These are phyloP conservation scores for Ricinus communis DNA, from an alignment of 345 rosid species.

Conservation along the genomic window DNA sequence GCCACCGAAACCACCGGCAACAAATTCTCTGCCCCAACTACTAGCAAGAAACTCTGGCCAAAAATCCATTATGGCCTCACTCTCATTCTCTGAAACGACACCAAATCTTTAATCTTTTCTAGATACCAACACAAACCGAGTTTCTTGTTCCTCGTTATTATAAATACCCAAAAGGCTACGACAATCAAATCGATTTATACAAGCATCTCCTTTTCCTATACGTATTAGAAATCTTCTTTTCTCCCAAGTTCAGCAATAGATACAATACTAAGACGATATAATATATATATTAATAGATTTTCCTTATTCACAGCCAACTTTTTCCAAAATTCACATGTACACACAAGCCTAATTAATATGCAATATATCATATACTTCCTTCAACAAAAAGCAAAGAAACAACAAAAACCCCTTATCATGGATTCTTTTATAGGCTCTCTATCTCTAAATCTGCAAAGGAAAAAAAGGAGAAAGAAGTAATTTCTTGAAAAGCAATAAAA, in stretches of 20 bases:
- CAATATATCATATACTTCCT: too few relatives aligned
- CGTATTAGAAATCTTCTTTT: background rate
- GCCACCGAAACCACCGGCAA: conserved; percentile 95
- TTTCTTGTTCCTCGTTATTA: conserved; percentile 1
- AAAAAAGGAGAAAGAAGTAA: background rate
- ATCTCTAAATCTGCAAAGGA: background rate
- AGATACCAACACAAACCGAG: background rate
- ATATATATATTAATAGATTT: too few relatives aligned
- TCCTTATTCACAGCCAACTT: background rate
- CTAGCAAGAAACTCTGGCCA: conserved; percentile 93
- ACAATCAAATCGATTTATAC: background rate
- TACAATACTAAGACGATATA: too few relatives aligned
- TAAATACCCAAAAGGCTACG: background rate
- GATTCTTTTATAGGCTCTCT: background rate
- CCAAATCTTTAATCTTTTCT: background rate
- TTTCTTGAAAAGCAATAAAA: background rate
- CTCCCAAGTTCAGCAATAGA: too few relatives aligned
- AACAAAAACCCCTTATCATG: background rate
- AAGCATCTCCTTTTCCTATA: background rate
- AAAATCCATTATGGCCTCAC: conserved; percentile 57
- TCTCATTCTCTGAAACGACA: conserved; percentile 12
- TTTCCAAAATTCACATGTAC: background rate
- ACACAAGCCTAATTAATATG: background rate
- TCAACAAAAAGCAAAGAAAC: too few relatives aligned
- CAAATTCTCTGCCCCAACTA: conserved; percentile 82